Base-by-base conservation (phyloP, 176 grass and related monocot genomes). In the Eleusine indica region DNA sequence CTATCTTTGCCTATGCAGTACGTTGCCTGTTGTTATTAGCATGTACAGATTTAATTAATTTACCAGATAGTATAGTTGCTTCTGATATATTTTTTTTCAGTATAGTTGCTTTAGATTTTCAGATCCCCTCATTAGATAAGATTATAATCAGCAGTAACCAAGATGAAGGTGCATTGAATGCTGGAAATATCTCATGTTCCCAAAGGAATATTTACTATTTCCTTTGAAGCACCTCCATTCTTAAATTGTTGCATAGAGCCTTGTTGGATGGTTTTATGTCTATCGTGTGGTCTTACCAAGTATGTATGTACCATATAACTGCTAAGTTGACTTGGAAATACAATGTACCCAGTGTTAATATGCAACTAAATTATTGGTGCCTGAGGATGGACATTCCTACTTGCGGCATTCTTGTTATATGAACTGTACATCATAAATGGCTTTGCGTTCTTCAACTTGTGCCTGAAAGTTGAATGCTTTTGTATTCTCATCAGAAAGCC, bases 1-100 rank as follows among this genome's bases (percentile, higher is more conserved):
- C 95, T 78, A 93, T 97, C 79, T 94, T 76, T 91, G 95, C 95
- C 47, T 97, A 97, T 85, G 90, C 92, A 29, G 95, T 97, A 79
- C 57, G 92, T 82, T 38, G n/a, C 82, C 40, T 78, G 8, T 73
- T 85, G 64, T 74, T 89, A 35, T 28, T 64, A 69, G 68, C 53
- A 61, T 82, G 11, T 68, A 41, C 62, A 78, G 1, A 57, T 49
- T 70, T 37, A 70, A 21, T 15, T n/a, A 44, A 77, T 15, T 64
- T 11, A 37, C 60, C 61, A 56, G 17, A 89, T 71, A 54, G 12
- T 22, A 63, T 56, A 18, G 37, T 22, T 77, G 9, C 37, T 85
- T 85, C 54, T 81, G 71, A 70, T 54, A 70, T 54, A 47, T 30
- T 77, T 77, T 25, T 25, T 77, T 63, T 2, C 29, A 85, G 32